Evolutionary conservation across 2,329 filamentous ascomycete species (phyloP).

Genomic region (Fusarium kyushuense): DNA sequence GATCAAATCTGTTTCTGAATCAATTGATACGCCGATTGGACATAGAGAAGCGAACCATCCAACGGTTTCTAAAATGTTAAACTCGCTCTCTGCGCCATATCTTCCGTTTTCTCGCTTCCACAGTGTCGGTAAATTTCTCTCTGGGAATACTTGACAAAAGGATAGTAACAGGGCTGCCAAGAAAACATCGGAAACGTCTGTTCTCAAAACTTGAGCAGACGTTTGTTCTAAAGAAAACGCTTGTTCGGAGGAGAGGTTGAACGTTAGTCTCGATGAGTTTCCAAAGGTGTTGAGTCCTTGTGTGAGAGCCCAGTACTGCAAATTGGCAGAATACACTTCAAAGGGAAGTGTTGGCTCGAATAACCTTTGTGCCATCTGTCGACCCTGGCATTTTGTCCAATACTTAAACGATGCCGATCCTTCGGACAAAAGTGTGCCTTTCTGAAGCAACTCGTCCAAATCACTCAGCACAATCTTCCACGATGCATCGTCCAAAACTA

Average conservation of each 20-base stretch:
- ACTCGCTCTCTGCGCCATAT: constrained; percentile 57
- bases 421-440: constrained; percentile 59
- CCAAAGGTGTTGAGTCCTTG: constrained; percentile 60
- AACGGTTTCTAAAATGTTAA: constrained; percentile 68
- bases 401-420: constrained; percentile 61
- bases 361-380: constrained; percentile 51
- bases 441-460: constrained; percentile 61
- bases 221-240: constrained; percentile 58
- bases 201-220: constrained; percentile 61
- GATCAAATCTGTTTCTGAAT: constrained; percentile 62
- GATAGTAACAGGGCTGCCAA: constrained; percentile 66
- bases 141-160: constrained; percentile 66
- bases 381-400: constrained; percentile 62
- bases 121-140: constrained; percentile 62
- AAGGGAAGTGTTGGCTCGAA: constrained; percentile 55
- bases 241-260: constrained; percentile 58
- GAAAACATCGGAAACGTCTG: constrained; percentile 66
- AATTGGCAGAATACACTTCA: constrained; percentile 54
- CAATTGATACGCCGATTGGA: constrained; percentile 60
- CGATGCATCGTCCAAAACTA: constrained; percentile 63
- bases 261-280: constrained; percentile 57
- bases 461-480: constrained; percentile 65
- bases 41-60: constrained; percentile 71
- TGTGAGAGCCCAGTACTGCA: constrained; percentile 62
- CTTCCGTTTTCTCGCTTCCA: constrained; percentile 68